Evolutionary conservation across 2,329 filamentous ascomycete species (phyloP).

Genomic region (Ophiocordyceps camponoti-leonardi): DNA sequence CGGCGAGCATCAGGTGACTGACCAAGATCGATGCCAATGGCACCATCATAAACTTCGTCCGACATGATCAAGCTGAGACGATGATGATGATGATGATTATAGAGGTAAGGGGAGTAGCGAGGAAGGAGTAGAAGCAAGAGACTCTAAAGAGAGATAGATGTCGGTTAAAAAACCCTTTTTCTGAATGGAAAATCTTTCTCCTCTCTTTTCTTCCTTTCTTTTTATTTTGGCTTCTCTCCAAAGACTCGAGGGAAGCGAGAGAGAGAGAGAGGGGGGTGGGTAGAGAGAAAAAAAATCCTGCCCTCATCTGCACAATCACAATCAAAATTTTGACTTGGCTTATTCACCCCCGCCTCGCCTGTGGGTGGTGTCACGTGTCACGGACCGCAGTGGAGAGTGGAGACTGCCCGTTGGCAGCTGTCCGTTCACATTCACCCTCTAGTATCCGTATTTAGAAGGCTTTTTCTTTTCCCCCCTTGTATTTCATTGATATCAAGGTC

Average conservation of each 20-base stretch:
- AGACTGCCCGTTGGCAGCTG: no score
- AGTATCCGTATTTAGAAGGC: no score
- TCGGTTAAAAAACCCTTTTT: neutral
- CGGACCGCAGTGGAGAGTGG: no score
- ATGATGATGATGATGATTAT: neutral
- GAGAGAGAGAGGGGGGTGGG: neutral
- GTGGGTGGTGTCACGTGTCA: neutral
- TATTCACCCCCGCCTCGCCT: neutral
- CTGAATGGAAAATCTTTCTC: no score
- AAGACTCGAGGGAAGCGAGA: no score
- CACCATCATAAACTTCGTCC: constrained; percentile 98
- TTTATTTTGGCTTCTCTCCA: neutral
- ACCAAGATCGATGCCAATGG: constrained; percentile 99
- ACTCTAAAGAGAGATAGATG: neutral
- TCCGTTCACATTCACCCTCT: neutral
- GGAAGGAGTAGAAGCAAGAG: neutral
- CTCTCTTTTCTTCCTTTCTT: neutral
- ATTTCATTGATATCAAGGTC: no score
- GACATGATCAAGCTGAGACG: constrained; percentile 43
- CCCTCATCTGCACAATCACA: neutral
- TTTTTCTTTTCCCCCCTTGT: no score
- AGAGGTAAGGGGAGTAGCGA: neutral
- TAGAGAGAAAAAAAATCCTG: neutral
- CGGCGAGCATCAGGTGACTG: constrained; percentile 19
- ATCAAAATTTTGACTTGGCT: neutral